These are phyloP conservation scores for Gymnopus androsaceus DNA, from an alignment of 1,284 basidiomycete species.

Conservation along the genomic window DNA sequence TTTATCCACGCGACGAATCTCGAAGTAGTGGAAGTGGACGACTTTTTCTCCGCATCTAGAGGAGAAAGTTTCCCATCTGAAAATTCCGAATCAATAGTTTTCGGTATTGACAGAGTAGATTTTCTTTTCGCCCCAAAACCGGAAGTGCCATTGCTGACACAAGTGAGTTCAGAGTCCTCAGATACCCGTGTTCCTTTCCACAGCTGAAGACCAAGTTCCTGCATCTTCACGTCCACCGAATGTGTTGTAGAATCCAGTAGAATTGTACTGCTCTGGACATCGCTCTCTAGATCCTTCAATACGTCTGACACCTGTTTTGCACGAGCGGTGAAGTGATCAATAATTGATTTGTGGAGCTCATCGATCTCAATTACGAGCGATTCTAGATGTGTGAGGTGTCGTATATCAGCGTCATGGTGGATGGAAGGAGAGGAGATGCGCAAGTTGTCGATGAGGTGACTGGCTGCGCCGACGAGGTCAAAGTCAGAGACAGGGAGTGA, in stretches of 20 bases:
- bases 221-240: slow-evolving; percentile 44
- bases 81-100: background rate
- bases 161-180: slow-evolving; percentile 57
- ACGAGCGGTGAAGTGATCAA: slow-evolving; percentile 51
- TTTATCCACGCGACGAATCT: slow-evolving; percentile 65
- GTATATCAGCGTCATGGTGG: slow-evolving; percentile 35
- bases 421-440: slow-evolving; percentile 45
- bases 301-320: slow-evolving; percentile 52
- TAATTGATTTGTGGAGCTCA: slow-evolving; percentile 44
- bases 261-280: slow-evolving; percentile 39
- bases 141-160: slow-evolving; percentile 24
- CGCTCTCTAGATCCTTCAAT: slow-evolving; percentile 46
- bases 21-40: slow-evolving; percentile 28
- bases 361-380: slow-evolving; percentile 47
- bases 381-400: slow-evolving; percentile 45
- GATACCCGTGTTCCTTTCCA: slow-evolving; percentile 46
- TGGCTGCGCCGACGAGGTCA: slow-evolving; percentile 46
- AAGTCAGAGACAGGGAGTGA: slow-evolving; percentile 32
- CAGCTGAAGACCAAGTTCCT: slow-evolving; percentile 34
- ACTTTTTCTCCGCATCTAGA: background rate
- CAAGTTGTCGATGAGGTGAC: slow-evolving; percentile 55
- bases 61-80: background rate
- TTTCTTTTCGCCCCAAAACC: slow-evolving; percentile 27
- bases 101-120: slow-evolving; percentile 15
- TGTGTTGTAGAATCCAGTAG: slow-evolving; percentile 43